These are phyloP conservation scores for Hortaea werneckii DNA, from an alignment of 2,329 filamentous ascomycete species.

Conservation along the genomic window DNA sequence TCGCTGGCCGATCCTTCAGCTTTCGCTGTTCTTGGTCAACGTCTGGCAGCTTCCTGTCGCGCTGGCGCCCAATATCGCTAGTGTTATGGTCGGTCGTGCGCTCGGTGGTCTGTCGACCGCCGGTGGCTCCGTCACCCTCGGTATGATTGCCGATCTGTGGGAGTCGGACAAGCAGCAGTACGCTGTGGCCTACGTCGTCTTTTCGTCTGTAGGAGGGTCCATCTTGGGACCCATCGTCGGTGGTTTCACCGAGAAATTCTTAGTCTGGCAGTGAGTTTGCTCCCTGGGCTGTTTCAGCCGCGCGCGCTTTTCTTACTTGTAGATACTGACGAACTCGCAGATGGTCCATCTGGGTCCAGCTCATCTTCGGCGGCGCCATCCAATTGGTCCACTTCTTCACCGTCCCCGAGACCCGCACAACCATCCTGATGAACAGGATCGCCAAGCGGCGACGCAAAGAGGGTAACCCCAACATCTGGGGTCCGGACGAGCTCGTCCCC, in stretches of 20 bases:
- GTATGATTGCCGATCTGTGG: conserved; percentile 58
- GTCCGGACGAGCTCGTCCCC: conserved; percentile 59
- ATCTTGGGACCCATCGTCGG: conserved; percentile 29
- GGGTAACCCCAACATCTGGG: conserved; percentile 55
- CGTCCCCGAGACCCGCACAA: conserved; percentile 72
- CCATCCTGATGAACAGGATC: conserved; percentile 68
- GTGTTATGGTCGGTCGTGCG: conserved; percentile 37
- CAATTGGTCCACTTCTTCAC: conserved; percentile 50
- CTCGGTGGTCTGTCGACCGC: conserved; percentile 52
- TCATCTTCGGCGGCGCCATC: conserved; percentile 66
- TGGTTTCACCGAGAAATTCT: conserved; percentile 28
- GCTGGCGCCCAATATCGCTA: conserved; percentile 35
- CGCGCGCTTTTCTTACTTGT: neutral
- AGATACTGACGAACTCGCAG: conserved; percentile 17
- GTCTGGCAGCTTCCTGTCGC: conserved; percentile 44
- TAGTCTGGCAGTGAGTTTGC: conserved; percentile 47
- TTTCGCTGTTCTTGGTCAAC: conserved; percentile 43
- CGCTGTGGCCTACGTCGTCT: conserved; percentile 51
- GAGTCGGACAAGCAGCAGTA: conserved; percentile 50
- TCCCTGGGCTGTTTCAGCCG: no score
- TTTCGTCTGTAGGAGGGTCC: conserved; percentile 28
- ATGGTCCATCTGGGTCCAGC: conserved; percentile 81
- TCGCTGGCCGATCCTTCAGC: conserved; percentile 42
- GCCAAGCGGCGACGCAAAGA: conserved; percentile 62
- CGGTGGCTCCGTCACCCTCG: conserved; percentile 55